Conservation (phyloP, 441 rosid species). For the Erodium texanum region DNA sequence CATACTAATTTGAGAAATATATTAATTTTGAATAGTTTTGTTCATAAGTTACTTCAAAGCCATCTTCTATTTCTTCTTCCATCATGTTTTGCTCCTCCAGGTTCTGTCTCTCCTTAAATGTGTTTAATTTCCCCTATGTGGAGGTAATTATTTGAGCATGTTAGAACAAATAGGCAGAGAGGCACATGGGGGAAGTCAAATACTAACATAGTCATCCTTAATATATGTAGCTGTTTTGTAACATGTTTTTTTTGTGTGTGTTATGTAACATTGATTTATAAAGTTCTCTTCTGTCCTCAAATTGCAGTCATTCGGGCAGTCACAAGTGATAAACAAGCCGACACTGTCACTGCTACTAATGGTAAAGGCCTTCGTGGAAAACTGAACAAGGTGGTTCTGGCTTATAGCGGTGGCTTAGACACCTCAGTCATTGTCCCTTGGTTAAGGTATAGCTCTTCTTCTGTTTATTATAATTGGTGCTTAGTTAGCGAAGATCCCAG, state of each 20-base stretch:
- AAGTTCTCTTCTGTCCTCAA: not conserved
- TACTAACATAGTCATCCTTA: not conserved
- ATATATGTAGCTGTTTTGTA: no score
- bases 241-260: not conserved
- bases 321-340: slow-evolving; percentile 30
- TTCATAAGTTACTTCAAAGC: no score
- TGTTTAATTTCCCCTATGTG: no score
- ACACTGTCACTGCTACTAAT: slow-evolving; percentile 22
- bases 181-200: no score
- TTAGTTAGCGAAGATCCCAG: not conserved
- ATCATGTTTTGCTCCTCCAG: no score
- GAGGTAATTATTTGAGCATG: no score
- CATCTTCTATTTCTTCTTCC: no score
- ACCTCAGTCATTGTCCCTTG: slow-evolving; percentile 95
- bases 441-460: slow-evolving; percentile 47
- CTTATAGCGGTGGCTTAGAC: slow-evolving; percentile 92
- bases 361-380: slow-evolving; percentile 57
- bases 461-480: slow-evolving; percentile 6
- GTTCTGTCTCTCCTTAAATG: no score
- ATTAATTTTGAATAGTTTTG: no score
- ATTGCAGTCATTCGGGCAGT: slow-evolving; percentile 53
- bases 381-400: slow-evolving; percentile 77
- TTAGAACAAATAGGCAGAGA: no score
- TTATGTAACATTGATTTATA: not conserved
- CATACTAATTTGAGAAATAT: no score